Conservation (phyloP, 176 grass and related monocot species). For the Oryza officinalis region DNA sequence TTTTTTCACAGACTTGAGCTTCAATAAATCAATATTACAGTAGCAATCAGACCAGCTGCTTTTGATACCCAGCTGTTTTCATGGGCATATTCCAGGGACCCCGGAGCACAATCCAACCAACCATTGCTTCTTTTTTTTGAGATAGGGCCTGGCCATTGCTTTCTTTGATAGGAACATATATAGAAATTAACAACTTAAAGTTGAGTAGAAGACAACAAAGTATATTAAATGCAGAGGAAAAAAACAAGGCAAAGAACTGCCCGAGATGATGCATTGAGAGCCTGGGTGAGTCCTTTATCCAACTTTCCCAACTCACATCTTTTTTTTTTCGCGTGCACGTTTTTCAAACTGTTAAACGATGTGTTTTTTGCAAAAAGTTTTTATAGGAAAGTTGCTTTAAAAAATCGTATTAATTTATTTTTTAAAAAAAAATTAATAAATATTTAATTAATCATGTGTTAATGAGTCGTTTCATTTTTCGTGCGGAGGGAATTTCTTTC, state of each 20-base stretch:
- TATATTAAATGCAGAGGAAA: background rate
- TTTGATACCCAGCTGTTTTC: conserved; percentile 5
- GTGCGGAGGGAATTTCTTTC: too few relatives aligned
- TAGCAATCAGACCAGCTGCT: background rate
- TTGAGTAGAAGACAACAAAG: background rate
- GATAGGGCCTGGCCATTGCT: background rate
- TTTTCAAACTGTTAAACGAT: too few relatives aligned
- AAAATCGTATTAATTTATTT: too few relatives aligned
- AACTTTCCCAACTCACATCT: too few relatives aligned
- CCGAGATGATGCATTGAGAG: too few relatives aligned
- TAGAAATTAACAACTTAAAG: background rate
- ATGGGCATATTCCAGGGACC: conserved; percentile 25
- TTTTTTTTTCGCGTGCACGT: too few relatives aligned
- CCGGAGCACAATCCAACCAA: conserved; percentile 4
- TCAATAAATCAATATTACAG: background rate
- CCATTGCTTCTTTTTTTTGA: background rate
- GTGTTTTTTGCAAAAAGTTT: too few relatives aligned
- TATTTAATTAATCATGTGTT: too few relatives aligned
- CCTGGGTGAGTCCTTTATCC: too few relatives aligned
- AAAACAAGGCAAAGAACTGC: background rate
- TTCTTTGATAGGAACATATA: background rate
- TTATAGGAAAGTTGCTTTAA: too few relatives aligned
- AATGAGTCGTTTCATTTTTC: too few relatives aligned
- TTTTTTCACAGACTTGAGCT: background rate
- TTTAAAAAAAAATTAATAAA: too few relatives aligned